Conservation (phyloP, 2,329 filamentous ascomycete species). For the Escovopsis sp. region DNA sequence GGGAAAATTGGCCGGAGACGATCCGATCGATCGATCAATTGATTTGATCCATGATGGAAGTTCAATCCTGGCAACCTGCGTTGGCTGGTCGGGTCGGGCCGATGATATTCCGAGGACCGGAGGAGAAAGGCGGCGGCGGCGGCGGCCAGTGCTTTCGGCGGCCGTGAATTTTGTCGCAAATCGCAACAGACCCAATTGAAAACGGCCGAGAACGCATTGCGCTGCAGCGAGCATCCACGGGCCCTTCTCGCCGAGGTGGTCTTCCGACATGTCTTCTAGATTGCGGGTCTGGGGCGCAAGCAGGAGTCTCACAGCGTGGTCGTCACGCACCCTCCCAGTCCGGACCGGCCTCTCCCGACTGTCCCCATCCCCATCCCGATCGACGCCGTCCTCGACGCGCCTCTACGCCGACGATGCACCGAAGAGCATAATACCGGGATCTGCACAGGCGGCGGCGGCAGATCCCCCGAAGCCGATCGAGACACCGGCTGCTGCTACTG, state of each 20-base stretch:
- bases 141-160: background rate
- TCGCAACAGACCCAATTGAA: conserved; percentile 1
- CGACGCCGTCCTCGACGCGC: conserved; percentile 10
- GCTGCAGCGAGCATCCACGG: background rate
- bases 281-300: conserved; percentile 21
- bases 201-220: conserved; percentile 5
- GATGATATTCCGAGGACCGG: conserved; percentile 8
- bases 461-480: conserved; percentile 10
- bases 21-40: too few relatives aligned
- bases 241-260: conserved; percentile 3
- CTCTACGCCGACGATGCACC: conserved; percentile 19
- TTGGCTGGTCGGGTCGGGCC: conserved; percentile 1
- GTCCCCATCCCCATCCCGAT: background rate
- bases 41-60: too few relatives aligned
- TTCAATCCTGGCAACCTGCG: too few relatives aligned
- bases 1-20: too few relatives aligned
- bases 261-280: conserved; percentile 19
- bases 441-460: conserved; percentile 6
- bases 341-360: conserved; percentile 11
- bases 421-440: too few relatives aligned
- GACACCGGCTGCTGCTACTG: too few relatives aligned
- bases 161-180: conserved; percentile 7
- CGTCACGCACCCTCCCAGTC: conserved; percentile 12
- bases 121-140: background rate
- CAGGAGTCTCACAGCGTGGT: conserved; percentile 17